Conservation (phyloP, 768 basidiomycete species). For the Auriscalpium orientale region DNA sequence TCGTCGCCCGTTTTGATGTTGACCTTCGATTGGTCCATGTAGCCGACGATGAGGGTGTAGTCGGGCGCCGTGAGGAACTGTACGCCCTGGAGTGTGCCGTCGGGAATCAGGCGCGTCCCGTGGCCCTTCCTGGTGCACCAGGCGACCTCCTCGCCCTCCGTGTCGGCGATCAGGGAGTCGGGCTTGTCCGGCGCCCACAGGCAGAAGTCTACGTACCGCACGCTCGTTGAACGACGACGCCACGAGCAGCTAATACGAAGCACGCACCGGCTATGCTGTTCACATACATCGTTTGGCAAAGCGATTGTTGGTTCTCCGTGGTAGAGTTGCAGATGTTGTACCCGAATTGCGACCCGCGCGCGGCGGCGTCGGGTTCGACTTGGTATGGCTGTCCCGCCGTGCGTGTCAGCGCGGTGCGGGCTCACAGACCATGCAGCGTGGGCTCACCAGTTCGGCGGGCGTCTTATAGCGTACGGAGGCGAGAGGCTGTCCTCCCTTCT, state of each 20-base stretch:
- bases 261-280: constrained; percentile 44
- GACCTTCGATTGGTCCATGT: constrained; percentile 52
- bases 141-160: constrained; percentile 65
- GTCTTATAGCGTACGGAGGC: constrained; percentile 23
- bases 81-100: constrained; percentile 52
- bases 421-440: no score
- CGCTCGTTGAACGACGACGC: no score
- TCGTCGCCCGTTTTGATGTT: constrained; percentile 45
- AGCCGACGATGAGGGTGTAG: constrained; percentile 57
- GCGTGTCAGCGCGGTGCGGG: no score
- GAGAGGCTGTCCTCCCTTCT: constrained; percentile 14
- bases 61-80: constrained; percentile 54
- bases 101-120: constrained; percentile 71
- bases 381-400: constrained; percentile 37
- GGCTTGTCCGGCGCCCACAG: constrained; percentile 52
- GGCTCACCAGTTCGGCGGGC: constrained; percentile 15
- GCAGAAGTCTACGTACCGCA: constrained; percentile 49
- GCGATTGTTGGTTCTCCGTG: constrained; percentile 50
- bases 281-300: constrained; percentile 64
- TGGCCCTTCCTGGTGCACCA: constrained; percentile 69
- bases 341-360: constrained; percentile 53
- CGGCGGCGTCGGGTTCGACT: constrained; percentile 33
- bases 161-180: constrained; percentile 49
- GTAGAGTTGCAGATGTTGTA: constrained; percentile 65
- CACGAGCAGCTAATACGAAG: not conserved